Evolutionary conservation across 108 stramenopile species (phyloP).

Genomic region (Cyclotella baltica): DNA sequence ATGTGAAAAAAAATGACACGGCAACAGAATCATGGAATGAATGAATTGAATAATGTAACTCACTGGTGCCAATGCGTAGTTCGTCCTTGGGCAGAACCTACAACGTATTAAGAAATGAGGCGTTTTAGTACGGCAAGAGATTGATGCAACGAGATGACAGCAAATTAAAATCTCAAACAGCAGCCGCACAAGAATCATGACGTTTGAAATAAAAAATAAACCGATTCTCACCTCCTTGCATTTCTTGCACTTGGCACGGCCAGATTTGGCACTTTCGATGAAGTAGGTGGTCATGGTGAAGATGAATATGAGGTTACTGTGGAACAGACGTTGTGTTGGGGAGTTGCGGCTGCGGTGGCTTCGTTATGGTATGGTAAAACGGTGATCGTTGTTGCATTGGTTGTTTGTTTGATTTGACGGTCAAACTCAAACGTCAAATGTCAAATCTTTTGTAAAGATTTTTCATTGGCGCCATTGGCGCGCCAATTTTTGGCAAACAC

Average conservation of each 20-base stretch:
- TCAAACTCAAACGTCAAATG: no score
- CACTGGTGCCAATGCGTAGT: slow-evolving; percentile 54
- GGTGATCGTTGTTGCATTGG: not conserved
- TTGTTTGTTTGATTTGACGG: no score
- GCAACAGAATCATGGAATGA: not conserved
- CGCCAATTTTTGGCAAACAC: no score
- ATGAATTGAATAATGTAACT: slow-evolving; percentile 5
- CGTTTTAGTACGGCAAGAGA: not conserved
- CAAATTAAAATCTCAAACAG: not conserved
- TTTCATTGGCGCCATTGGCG: no score
- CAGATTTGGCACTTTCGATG: slow-evolving; percentile 68
- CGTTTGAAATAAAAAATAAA: not conserved
- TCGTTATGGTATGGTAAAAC: not conserved
- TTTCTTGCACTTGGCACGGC: slow-evolving; percentile 70
- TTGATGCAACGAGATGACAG: not conserved
- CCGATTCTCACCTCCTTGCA: slow-evolving; percentile 70
- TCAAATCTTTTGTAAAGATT: no score
- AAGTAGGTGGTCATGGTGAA: slow-evolving; percentile 38
- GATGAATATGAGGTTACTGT: not conserved
- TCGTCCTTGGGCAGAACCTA: slow-evolving; percentile 56
- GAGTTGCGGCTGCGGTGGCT: not conserved
- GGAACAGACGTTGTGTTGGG: not conserved
- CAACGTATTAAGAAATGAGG: not conserved
- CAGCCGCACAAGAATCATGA: not conserved
- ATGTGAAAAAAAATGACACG: not conserved